Percentiles rank a stretch among this genome's conserved stretches.
Evolutionary conservation across 345 rosid species (phyloP).

Genomic region (Heritiera littoralis): DNA sequence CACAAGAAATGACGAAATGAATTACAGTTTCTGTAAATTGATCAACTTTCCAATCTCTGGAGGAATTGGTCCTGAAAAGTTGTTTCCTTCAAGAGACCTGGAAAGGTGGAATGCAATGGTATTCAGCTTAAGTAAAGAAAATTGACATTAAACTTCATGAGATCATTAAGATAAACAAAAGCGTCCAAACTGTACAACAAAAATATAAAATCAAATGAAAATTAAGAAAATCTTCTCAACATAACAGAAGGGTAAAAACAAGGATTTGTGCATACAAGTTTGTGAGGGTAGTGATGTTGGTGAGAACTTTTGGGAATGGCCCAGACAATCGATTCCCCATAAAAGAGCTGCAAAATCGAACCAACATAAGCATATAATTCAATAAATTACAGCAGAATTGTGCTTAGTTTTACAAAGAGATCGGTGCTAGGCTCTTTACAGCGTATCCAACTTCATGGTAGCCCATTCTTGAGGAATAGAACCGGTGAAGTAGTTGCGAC

Average conservation of each 20-base stretch:
- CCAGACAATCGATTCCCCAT: constrained; percentile 92
- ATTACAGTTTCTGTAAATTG: constrained; percentile 69
- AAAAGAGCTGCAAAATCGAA: constrained; percentile 51
- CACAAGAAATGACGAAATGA: constrained; percentile 16
- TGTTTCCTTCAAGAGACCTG: constrained; percentile 90
- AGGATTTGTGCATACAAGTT: constrained; percentile 59
- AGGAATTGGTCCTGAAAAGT: constrained; percentile 69
- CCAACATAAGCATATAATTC: background rate
- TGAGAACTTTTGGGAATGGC: constrained; percentile 72
- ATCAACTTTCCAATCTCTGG: constrained; percentile 60
- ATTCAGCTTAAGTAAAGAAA: background rate
- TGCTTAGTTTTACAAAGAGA: background rate
- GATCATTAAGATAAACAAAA: background rate
- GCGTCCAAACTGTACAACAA: background rate
- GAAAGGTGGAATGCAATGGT: constrained; percentile 29
- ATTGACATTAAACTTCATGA: background rate
- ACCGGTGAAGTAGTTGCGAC: constrained; percentile 73
- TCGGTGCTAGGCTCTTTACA: constrained; percentile 41
- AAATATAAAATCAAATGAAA: constrained; percentile 7
- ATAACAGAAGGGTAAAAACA: background rate
- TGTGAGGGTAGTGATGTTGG: constrained; percentile 56
- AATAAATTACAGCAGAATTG: background rate
- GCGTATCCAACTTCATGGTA: constrained; percentile 56
- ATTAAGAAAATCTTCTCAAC: background rate
- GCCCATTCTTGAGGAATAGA: constrained; percentile 79